Conservation (phyloP, 2,329 filamentous ascomycete species). For the Malbranchea zuffiana region DNA sequence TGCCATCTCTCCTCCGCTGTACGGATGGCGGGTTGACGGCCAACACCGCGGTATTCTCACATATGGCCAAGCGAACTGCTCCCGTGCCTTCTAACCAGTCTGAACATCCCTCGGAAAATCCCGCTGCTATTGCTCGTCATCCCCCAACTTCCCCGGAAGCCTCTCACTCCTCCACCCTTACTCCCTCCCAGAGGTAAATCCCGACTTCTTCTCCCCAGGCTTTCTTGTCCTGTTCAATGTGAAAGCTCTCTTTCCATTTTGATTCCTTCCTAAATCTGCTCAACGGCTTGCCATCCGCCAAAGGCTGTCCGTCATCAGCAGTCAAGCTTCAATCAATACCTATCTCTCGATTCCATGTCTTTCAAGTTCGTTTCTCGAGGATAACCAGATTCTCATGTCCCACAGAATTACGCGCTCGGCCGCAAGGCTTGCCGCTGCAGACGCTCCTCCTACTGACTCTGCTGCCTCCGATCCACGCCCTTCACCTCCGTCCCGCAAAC, state of each 20-base stretch:
- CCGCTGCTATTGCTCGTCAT: slow-evolving; percentile 24
- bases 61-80: slow-evolving; percentile 40
- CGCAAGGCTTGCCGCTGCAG: slow-evolving; percentile 72
- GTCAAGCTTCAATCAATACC: too few species aligned
- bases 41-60: slow-evolving; percentile 23
- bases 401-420: slow-evolving; percentile 92
- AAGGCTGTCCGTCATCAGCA: too few species aligned
- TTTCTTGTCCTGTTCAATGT: neutral
- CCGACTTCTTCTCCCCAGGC: too few species aligned
- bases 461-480: slow-evolving; percentile 32
- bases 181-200: slow-evolving; percentile 29
- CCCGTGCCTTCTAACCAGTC: slow-evolving; percentile 31
- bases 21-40: slow-evolving; percentile 36
- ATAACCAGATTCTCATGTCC: slow-evolving; percentile 65
- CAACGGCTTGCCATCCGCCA: too few species aligned
- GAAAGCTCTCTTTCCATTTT: neutral
- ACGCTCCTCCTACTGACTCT: slow-evolving; percentile 37
- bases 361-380: slow-evolving; percentile 5
- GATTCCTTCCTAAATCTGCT: too few species aligned
- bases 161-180: slow-evolving; percentile 18
- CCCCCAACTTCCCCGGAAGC: slow-evolving; percentile 18
- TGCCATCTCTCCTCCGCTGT: slow-evolving; percentile 17
- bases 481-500: slow-evolving; percentile 52
- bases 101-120: slow-evolving; percentile 24
- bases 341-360: too few species aligned